Evolutionary conservation across 2,329 filamentous ascomycete species (phyloP), one percentile per base, ranked within the genome.

Genomic region (Apiospora hydei): DNA sequence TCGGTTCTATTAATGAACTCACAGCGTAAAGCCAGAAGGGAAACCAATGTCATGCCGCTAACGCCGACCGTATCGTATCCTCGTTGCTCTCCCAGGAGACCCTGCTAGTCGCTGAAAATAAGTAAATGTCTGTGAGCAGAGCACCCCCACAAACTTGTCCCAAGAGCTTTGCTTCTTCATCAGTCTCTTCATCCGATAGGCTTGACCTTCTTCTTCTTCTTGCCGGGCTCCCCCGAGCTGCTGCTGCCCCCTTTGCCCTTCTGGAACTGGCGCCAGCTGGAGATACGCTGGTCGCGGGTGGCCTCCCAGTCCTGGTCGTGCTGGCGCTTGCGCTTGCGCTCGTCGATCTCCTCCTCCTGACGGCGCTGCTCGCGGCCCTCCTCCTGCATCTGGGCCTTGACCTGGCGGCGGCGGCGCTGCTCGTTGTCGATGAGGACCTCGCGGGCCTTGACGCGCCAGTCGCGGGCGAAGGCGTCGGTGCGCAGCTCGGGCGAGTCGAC

Each of bases 231-330:
- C 8, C 80, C 78, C 21, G 80, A 82, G 24, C 82, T 84, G 61
- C 85, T 85, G 61, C 85, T 85, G 26, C 85, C 86, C 82, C 88
- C 91, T 73, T 89, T 89, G 84, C 97, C 89, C 85, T 97, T 96
- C 81, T 96, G 92, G 79, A 97, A 99, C 76, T 95, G 90, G 72
- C 96, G 90, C 96, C 96, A 99, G 82, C 93, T 98, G 75, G 91
- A 94, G 83, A 99, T 98, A 75, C 96, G 89, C 84, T 94, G 89
- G 73, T 99, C 96, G 67, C 96, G 87, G 38, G 93, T 97, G 79
- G 94, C 91, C 85, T 99, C 96, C 96, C 96, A 99, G 74, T 95
- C 93, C 84, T 96, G 91, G 76, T 98, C 95, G 82, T 96, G 94
- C 80, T 98, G 95, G 73, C 96, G 88, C 89, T 96, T 96, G 77